Evolutionary conservation across 768 basidiomycete species (phyloP), one percentile per base, ranked within the genome.

Genomic region (Leccinum boreale): DNA sequence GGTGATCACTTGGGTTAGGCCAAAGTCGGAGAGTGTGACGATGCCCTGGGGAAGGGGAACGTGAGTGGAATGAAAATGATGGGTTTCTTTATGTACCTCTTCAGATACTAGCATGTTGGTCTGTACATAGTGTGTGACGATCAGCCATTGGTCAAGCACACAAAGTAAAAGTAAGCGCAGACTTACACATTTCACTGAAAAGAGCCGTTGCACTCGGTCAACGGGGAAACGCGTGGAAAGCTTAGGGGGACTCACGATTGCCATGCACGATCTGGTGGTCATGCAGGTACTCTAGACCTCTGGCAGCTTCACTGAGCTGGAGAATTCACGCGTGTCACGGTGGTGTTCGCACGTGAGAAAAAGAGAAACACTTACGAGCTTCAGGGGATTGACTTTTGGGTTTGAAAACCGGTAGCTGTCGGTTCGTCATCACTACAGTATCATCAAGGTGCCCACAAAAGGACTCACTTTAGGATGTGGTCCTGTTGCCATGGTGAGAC

Each of bases 401-500:
- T 77, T 64, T 2, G 57, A 53, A 50, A 67, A 67, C 29, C 78
- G 73, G 62, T 79, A 84, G 29, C 83, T 84, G 56, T 56, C 10
- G 39, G 24, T 51, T 19, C 2, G 42, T 11, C 50, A 2, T 49
- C 15, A 15, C 54, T 48, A 51, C 42, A 23, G 1, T 7, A 5
- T 14, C 45, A 39, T 52, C 46, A 19, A 17, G 54, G 6, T 19
- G 19, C 4, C 14, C 21, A 35, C 12, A 47, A 21, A 33, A 10
- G 44, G 35, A 58, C 76, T 56, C 62, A 82, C 84, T 79, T 77
- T 1, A 80, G 72, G 19, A 83, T 78, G 63, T 85, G 83, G 61
- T 83, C 78, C 35, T 77, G 74, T 71, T 84, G 83, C 85, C 85
- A 86, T 5, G 84, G 81, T 10, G 84, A 84, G 31, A 86, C 82